Evolutionary conservation across 140 eudicot species (phyloP).

Genomic region (Eryngium alpinum): DNA sequence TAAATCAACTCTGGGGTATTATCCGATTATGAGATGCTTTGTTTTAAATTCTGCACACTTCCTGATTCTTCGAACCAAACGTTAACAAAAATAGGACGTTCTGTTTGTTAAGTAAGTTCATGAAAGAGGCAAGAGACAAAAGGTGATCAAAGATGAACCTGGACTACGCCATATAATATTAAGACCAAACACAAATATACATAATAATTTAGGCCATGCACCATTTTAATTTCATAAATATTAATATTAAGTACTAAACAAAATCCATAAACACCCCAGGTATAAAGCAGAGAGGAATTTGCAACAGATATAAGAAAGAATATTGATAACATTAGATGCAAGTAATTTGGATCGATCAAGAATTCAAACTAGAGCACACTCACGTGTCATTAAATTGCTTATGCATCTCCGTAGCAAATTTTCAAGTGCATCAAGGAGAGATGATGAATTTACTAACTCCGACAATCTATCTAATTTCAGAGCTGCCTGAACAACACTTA

Average conservation of each 20-base stretch:
- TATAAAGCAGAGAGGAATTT: not conserved
- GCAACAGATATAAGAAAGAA: not conserved
- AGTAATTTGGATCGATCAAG: not conserved
- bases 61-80: too few relatives aligned
- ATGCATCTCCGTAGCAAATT: constrained; percentile 63
- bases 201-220: not conserved
- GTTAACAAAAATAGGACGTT: too few relatives aligned
- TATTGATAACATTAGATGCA: not conserved
- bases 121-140: too few relatives aligned
- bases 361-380: constrained; percentile 15
- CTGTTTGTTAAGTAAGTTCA: too few relatives aligned
- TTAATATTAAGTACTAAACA: not conserved
- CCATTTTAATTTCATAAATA: not conserved
- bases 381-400: constrained; percentile 40
- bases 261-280: not conserved
- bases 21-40: too few relatives aligned
- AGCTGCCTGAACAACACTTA: constrained; percentile 72
- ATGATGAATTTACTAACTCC: constrained; percentile 38
- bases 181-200: not conserved
- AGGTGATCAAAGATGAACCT: too few relatives aligned
- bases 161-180: too few relatives aligned
- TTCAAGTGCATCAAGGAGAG: constrained; percentile 48
- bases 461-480: constrained; percentile 47
- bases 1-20: too few relatives aligned
- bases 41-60: too few relatives aligned